Base-by-base conservation (phyloP, 495 filamentous ascomycete genomes). In the Platismatia glauca region DNA sequence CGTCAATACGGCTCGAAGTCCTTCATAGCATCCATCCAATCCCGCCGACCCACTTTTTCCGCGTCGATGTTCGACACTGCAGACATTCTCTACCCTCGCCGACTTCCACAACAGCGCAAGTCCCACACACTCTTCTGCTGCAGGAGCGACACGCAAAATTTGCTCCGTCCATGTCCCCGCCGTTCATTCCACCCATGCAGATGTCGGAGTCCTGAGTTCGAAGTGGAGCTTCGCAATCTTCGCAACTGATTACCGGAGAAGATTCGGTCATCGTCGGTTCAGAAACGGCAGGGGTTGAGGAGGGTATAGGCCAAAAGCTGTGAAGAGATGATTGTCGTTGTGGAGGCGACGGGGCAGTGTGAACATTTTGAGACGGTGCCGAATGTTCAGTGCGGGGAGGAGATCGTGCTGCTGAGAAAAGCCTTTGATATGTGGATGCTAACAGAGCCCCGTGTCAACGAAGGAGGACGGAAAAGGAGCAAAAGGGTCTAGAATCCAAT, bases 391-490 rank as follows among this genome's bases (percentile, higher is more conserved):
- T 76, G 70, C 64, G 75, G 72, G 18, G 77, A 75, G 46, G 72
- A 71, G 71, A 73, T 77, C n/a, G 78, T 74, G 73, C 74, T 72
- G 55, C 78, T 72, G 48, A 79, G 74, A 44, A 79, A 77, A 68
- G 80, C 77, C 59, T 77, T 73, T 78, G 48, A 41, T 53, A 63
- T 43, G 59, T 63, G 41, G 62, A 74, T 61, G 72, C 63, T 69
- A 61, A 33, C 38, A 18, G 18, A 48, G 27, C 13, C 22, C 11
- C 34, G 8, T 34, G 52, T 69, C 52, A 50, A 29, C 55, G 5
- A 18, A 55, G 43, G 11, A 31, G 38, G 12, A 13, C 3, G 41
- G 9, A 24, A 48, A 11, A 22, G 15, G 43, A 50, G 37, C 33
- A 53, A 35, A 22, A 18, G 58, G 24, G 24, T 37, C 8, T 13